These are phyloP conservation scores for Cytospora piceae DNA, from an alignment of 2,329 filamentous ascomycete genomes.

Conservation along the genomic window DNA sequence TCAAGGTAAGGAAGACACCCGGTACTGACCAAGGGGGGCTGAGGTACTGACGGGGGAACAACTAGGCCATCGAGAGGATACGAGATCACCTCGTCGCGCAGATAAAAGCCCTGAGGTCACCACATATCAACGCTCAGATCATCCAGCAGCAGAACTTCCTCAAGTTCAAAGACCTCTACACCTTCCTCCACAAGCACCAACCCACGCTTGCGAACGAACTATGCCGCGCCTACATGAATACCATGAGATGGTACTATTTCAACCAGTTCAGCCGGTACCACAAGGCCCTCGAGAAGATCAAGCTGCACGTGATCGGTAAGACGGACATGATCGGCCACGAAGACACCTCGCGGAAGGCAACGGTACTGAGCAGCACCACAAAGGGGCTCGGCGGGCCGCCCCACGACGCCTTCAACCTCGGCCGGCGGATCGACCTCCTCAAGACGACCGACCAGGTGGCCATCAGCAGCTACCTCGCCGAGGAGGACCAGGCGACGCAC, in stretches of 20 bases:
- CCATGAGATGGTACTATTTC: slow-evolving; percentile 97
- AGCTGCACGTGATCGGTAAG: slow-evolving; percentile 80
- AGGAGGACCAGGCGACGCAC: slow-evolving; percentile 84
- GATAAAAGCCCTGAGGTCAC: slow-evolving; percentile 90
- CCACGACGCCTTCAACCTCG: slow-evolving; percentile 88
- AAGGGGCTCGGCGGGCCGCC: slow-evolving; percentile 56
- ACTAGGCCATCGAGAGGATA: slow-evolving; percentile 84
- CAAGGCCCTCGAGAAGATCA: slow-evolving; percentile 80
- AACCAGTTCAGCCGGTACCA: slow-evolving; percentile 91
- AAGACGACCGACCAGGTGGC: slow-evolving; percentile 74
- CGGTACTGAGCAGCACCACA: slow-evolving; percentile 54
- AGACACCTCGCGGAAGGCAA: slow-evolving; percentile 67
- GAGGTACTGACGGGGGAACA: slow-evolving; percentile 9
- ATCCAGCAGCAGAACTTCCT: slow-evolving; percentile 93
- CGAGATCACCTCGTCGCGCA: slow-evolving; percentile 92
- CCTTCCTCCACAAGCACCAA: slow-evolving; percentile 83
- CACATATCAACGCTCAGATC: slow-evolving; percentile 95
- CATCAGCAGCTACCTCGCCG: slow-evolving; percentile 84
- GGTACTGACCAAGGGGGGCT: background rate
- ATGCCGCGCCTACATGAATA: slow-evolving; percentile 91
- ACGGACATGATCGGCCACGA: slow-evolving; percentile 84
- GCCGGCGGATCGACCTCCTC: slow-evolving; percentile 81
- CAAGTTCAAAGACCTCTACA: slow-evolving; percentile 84
- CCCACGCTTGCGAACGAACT: slow-evolving; percentile 86
- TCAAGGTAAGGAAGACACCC: slow-evolving; percentile 61